A percentile compares a stretch with the other conserved stretches of the same genome.
phyloP scores from a whole-genome alignment of 805 yeast species.

The Torulaspora maleeae region DNA sequence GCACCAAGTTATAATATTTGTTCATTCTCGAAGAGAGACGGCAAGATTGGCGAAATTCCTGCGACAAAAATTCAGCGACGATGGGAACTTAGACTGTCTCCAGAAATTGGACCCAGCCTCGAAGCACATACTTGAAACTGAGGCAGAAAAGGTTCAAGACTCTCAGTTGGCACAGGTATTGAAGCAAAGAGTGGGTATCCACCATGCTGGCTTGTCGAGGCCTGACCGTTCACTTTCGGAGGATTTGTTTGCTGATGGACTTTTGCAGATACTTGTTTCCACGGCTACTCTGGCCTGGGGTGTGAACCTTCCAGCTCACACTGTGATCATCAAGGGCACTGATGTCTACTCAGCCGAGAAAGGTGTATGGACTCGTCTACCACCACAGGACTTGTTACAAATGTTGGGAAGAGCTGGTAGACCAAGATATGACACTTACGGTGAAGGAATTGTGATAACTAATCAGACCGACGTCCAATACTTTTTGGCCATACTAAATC shows the following conservation, averaged over 20 bases:
- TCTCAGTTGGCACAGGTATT: slow-evolving; percentile 54
- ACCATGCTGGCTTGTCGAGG: slow-evolving; percentile 82
- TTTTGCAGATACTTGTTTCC: slow-evolving; percentile 75
- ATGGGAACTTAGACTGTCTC: slow-evolving; percentile 44
- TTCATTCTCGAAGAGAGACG: slow-evolving; percentile 92
- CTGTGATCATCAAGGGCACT: slow-evolving; percentile 90
- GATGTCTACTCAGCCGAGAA: slow-evolving; percentile 87
- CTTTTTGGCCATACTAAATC: slow-evolving; percentile 84
- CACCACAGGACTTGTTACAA: slow-evolving; percentile 91
- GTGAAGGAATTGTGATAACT: slow-evolving; percentile 92
- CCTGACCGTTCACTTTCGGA: slow-evolving; percentile 74
- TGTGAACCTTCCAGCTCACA: slow-evolving; percentile 91
- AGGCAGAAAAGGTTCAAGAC: slow-evolving; percentile 53
- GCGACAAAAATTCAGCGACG: slow-evolving; percentile 55
- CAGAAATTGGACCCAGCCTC: slow-evolving; percentile 50
- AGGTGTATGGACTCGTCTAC: slow-evolving; percentile 85
- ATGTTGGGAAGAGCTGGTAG: slow-evolving; percentile 99
- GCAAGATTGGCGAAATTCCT: slow-evolving; percentile 75
- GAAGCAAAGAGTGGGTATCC: slow-evolving; percentile 76
- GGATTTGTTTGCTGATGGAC: slow-evolving; percentile 84
- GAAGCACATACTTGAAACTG: slow-evolving; percentile 57
- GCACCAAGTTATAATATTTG: slow-evolving; percentile 83
- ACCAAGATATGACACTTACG: slow-evolving; percentile 86
- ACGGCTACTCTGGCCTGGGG: slow-evolving; percentile 98
- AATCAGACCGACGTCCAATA: slow-evolving; percentile 81